phyloP scores from a whole-genome alignment of 2,329 filamentous ascomycete genomes.

The Tolypocladium paradoxum region DNA sequence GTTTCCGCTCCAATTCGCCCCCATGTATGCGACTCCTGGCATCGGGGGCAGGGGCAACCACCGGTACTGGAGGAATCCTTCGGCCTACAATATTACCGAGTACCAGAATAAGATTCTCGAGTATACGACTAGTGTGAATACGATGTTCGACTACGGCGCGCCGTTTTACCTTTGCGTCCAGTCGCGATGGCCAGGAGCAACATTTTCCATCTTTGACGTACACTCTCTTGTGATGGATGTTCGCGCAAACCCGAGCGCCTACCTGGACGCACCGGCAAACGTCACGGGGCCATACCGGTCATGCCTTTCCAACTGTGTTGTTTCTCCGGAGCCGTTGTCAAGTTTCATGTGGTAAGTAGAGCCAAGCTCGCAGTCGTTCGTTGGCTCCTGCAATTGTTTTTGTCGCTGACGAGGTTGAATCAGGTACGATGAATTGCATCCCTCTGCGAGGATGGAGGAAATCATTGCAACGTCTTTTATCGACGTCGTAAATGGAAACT shows the following conservation, averaged over 20 bases:
- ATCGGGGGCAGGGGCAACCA: slow-evolving; percentile 2
- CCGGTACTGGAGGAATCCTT: slow-evolving; percentile 36
- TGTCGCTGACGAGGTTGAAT: background rate
- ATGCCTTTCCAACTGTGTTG: slow-evolving; percentile 34
- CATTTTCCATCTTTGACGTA: slow-evolving; percentile 57
- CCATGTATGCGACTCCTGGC: slow-evolving; percentile 42
- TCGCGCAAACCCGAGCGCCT: slow-evolving; percentile 45
- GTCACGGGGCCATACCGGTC: slow-evolving; percentile 46
- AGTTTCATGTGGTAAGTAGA: slow-evolving; percentile 54
- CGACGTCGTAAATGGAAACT: slow-evolving; percentile 27
- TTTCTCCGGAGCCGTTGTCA: slow-evolving; percentile 33
- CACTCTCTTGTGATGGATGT: slow-evolving; percentile 56
- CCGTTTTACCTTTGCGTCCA: slow-evolving; percentile 32
- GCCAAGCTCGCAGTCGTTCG: too few species aligned
- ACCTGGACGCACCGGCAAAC: slow-evolving; percentile 54
- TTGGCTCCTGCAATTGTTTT: background rate
- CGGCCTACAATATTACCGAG: slow-evolving; percentile 34
- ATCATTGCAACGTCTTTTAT: slow-evolving; percentile 31
- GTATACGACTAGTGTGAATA: slow-evolving; percentile 39
- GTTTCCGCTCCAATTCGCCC: slow-evolving; percentile 55
- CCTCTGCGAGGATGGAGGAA: slow-evolving; percentile 47
- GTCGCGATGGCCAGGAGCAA: slow-evolving; percentile 44
- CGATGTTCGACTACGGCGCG: slow-evolving; percentile 36
- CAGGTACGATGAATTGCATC: slow-evolving; percentile 59
- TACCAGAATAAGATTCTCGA: slow-evolving; percentile 31